Conservation (phyloP, 192 early-diverging fungal genomes). For the Geranomyces variabilis region DNA sequence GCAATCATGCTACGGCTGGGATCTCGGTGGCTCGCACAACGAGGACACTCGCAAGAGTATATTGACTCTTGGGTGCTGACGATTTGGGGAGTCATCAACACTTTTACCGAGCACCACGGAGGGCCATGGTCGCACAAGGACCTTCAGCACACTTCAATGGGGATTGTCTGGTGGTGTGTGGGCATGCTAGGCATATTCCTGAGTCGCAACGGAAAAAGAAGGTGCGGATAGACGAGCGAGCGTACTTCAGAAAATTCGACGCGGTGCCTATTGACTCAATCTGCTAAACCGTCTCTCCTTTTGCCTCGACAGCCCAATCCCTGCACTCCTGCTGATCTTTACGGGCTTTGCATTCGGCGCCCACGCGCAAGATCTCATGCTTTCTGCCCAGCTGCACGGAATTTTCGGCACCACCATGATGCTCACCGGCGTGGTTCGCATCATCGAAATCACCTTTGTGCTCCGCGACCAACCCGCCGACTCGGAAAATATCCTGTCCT, state of each 20-base stretch:
- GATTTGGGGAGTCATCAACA: constrained; percentile 19
- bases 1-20: constrained; percentile 7
- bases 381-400: constrained; percentile 13
- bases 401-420: constrained; percentile 7
- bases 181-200: constrained; percentile 13
- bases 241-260: no score
- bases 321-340: constrained; percentile 9
- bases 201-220: constrained; percentile 2
- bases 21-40: neutral
- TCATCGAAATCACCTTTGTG: constrained; percentile 14
- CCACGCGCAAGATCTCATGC: constrained; percentile 6
- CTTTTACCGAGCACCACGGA: constrained; percentile 15
- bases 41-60: neutral
- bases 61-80: constrained; percentile 15
- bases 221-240: no score
- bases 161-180: constrained; percentile 15
- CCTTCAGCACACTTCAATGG: constrained; percentile 21
- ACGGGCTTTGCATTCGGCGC: constrained; percentile 13
- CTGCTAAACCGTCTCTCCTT: no score
- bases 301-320: neutral
- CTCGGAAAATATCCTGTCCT: constrained; percentile 8
- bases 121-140: constrained; percentile 23
- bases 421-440: constrained; percentile 13
- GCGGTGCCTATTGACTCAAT: no score
- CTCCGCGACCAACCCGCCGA: constrained; percentile 11